A percentile compares a stretch with the other conserved stretches of the same genome.
phyloP scores from a whole-genome alignment of 192 early-diverging fungal species.

The Coemansia sp. region DNA sequence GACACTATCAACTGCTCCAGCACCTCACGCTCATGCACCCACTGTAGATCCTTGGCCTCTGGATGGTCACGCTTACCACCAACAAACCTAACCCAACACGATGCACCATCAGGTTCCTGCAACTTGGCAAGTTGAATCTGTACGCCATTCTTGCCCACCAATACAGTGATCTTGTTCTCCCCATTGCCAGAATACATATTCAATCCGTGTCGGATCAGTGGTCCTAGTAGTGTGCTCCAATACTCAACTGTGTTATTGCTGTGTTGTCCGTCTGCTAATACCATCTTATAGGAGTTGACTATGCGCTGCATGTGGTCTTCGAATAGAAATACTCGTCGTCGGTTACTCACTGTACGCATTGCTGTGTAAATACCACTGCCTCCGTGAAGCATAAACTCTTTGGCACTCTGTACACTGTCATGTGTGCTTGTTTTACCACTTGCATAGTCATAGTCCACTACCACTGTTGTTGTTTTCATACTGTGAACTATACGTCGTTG shows the following conservation, averaged over 20 bases:
- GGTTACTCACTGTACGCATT: slow-evolving; percentile 37
- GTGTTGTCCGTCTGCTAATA: slow-evolving; percentile 8
- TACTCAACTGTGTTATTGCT: slow-evolving; percentile 11
- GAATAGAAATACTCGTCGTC: slow-evolving; percentile 36
- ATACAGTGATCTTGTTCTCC: slow-evolving; percentile 40
- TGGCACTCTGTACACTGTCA: slow-evolving; percentile 18
- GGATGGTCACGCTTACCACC: slow-evolving; percentile 30
- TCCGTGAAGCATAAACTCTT: slow-evolving; percentile 44
- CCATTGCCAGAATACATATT: slow-evolving; percentile 1
- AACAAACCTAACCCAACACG: slow-evolving; percentile 33
- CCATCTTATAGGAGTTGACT: slow-evolving; percentile 26
- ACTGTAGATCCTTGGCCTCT: slow-evolving; percentile 41
- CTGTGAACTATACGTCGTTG: neutral
- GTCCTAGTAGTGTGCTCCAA: slow-evolving; percentile 32
- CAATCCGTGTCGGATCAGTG: slow-evolving; percentile 33
- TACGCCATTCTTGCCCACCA: slow-evolving; percentile 21
- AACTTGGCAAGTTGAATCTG: slow-evolving; percentile 28
- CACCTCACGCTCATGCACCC: slow-evolving; percentile 47
- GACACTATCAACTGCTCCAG: slow-evolving; percentile 33
- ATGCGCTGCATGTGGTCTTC: slow-evolving; percentile 48
- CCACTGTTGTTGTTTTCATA: slow-evolving; percentile 20
- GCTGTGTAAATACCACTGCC: slow-evolving; percentile 43
- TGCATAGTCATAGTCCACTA: slow-evolving; percentile 31
- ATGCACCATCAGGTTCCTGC: neutral
- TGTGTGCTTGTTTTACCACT: slow-evolving; percentile 14